Base-by-base conservation (phyloP, 2,329 filamentous ascomycete genomes). In the Aureobasidium sp. region DNA sequence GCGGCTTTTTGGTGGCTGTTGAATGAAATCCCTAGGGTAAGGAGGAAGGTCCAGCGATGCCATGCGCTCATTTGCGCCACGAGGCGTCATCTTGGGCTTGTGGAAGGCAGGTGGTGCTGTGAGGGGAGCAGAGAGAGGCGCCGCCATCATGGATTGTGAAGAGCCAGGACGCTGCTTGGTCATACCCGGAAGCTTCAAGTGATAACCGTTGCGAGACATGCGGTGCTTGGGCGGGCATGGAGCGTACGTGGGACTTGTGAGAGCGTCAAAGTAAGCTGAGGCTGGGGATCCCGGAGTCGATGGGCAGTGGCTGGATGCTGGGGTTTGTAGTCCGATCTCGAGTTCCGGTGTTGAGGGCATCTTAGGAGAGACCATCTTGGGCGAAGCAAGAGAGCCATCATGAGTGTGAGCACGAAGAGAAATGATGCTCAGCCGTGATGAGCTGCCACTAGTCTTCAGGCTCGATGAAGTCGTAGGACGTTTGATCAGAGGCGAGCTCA, bases 331-430 rank as follows among this genome's bases (percentile, higher is more conserved):
- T 12, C 40, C 41, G 4, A 6, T 6, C 24, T 53, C 51, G 10
- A 53, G 34, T 22, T 39, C 51, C n/a, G 51, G 51, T 22, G 40
- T 45, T 4, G 40, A 39, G 12, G 51, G 40, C 16, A 53, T 34
- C 22, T 24, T 44, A 22, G 32, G 51, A 10, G 48, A 41, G 6
- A 5, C 35, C 34, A 39, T 19, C 19, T 17, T 32, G 8, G 27
- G 25, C 8, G 30, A 40, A 22, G 34, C 16, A 1, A 27, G 10
- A 10, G 32, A 35, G 38, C 35, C 37, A 6, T 40, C 27, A 6
- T 41, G 48, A 27, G 37, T 41, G 17, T 51, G 48, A 12, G 48
- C 27, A 24, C 48, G 17, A 25, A 41, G 21, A 2, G 48, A 40
- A 2, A 51, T 27, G 21, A 51, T 51, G 32, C 35, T 51, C 14